phyloP scores from a whole-genome alignment of 768 basidiomycete genomes.

The Hypholoma fasciculare region DNA sequence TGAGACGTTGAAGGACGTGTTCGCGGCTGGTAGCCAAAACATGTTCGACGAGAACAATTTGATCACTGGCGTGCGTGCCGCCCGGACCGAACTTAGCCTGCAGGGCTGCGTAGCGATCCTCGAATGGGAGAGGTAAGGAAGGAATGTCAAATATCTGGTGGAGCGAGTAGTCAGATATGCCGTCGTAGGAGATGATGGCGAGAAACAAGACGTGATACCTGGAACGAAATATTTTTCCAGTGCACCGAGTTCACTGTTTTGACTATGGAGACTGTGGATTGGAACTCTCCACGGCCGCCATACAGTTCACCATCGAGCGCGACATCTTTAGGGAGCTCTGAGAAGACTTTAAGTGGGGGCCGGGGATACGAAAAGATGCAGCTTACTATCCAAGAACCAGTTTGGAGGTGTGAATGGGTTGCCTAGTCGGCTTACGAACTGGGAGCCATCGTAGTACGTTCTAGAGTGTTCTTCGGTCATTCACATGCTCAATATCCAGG shows the following conservation, averaged over 20 bases:
- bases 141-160: constrained; percentile 58
- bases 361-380: background rate
- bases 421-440: constrained; percentile 55
- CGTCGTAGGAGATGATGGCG: background rate
- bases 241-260: constrained; percentile 57
- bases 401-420: constrained; percentile 58
- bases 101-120: constrained; percentile 47
- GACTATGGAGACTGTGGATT: constrained; percentile 59
- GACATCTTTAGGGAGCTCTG: constrained; percentile 54
- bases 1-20: constrained; percentile 55
- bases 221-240: constrained; percentile 56
- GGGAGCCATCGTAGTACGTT: constrained; percentile 54
- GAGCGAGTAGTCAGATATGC: background rate
- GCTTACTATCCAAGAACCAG: constrained; percentile 57
- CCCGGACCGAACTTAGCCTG: constrained; percentile 46
- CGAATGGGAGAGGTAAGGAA: constrained; percentile 49
- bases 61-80: constrained; percentile 40
- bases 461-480: constrained; percentile 22
- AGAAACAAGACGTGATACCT: constrained; percentile 29
- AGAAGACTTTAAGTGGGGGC: background rate
- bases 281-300: constrained; percentile 55
- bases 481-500: too few relatives aligned
- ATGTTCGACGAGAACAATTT: constrained; percentile 51
- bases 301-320: constrained; percentile 65
- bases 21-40: constrained; percentile 41